A percentile compares a stretch with the other conserved stretches of the same genome.
Conservation (phyloP, 1,284 basidiomycete species). For the Naganishia liquefaciens region DNA sequence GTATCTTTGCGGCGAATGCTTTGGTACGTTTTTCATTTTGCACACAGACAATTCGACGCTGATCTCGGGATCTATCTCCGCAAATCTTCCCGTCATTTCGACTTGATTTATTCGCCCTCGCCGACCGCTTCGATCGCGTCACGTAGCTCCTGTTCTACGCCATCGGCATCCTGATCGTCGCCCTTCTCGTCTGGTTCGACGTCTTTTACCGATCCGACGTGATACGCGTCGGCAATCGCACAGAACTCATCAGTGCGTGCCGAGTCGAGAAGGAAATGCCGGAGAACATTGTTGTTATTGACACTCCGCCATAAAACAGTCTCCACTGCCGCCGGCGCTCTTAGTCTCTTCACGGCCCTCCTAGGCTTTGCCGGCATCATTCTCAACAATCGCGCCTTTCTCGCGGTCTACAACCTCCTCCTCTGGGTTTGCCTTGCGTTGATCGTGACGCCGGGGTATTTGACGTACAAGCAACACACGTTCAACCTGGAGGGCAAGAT, state of each 20-base stretch:
- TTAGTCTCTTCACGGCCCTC: constrained; percentile 65
- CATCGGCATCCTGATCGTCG: constrained; percentile 60
- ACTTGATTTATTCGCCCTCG: background rate
- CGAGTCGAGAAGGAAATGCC: too few relatives aligned
- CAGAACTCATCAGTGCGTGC: constrained; percentile 61
- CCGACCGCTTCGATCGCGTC: background rate
- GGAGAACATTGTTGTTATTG: background rate
- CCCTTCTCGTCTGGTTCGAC: constrained; percentile 67
- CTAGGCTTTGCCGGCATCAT: constrained; percentile 68
- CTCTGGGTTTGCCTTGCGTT: constrained; percentile 68
- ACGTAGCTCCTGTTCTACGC: constrained; percentile 61
- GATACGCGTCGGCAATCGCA: constrained; percentile 63
- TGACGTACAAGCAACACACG: constrained; percentile 65
- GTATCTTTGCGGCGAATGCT: constrained; percentile 61
- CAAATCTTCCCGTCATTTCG: background rate
- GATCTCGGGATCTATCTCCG: too few relatives aligned
- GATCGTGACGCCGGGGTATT: constrained; percentile 67
- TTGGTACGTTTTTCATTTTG: constrained; percentile 54
- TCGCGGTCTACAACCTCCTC: constrained; percentile 69
- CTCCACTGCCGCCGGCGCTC: constrained; percentile 61
- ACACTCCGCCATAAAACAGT: constrained; percentile 50
- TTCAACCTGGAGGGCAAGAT: constrained; percentile 75
- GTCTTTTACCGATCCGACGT: constrained; percentile 64
- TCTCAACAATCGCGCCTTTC: constrained; percentile 71
- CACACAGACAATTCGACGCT: background rate